These are phyloP conservation scores for Cadophora sp. DNA, from an alignment of 2,329 filamentous ascomycete species.

Conservation along the genomic window DNA sequence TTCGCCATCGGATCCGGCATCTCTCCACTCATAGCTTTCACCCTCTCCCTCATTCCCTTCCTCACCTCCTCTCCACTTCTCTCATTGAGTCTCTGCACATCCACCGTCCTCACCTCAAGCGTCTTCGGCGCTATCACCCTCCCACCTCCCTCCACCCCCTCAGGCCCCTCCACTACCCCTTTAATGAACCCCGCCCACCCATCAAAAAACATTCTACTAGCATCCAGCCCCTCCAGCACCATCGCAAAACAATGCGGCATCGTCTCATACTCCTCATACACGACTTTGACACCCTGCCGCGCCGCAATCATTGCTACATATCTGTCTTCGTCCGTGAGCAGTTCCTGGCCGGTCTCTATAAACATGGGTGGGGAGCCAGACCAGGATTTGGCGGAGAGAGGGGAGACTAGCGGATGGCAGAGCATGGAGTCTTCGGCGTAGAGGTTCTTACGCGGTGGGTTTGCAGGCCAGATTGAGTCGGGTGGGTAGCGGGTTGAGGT, in stretches of 20 bases:
- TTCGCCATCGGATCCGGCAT: conserved; percentile 40
- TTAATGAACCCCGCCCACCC: conserved; percentile 64
- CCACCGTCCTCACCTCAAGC: conserved; percentile 54
- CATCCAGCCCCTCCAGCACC: conserved; percentile 56
- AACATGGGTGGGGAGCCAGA: conserved; percentile 68
- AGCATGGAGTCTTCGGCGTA: conserved; percentile 62
- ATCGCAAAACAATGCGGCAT: conserved; percentile 81
- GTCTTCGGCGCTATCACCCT: conserved; percentile 57
- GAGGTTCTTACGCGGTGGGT: conserved; percentile 58
- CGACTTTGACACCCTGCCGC: conserved; percentile 63
- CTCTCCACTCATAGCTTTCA: conserved; percentile 37
- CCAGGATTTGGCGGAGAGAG: conserved; percentile 67
- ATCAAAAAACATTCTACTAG: conserved; percentile 58
- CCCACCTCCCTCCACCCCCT: conserved; percentile 47
- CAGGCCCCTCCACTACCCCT: conserved; percentile 42
- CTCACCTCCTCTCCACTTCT: conserved; percentile 53
- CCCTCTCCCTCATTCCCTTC: conserved; percentile 46
- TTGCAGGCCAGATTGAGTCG: conserved; percentile 64
- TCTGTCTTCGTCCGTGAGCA: conserved; percentile 71
- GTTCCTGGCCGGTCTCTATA: conserved; percentile 73
- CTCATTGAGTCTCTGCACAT: conserved; percentile 51
- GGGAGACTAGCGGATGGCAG: conserved; percentile 72
- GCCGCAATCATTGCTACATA: conserved; percentile 64
- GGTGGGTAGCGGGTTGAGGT: conserved; percentile 48
- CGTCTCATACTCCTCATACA: conserved; percentile 76